Base-by-base conservation (phyloP, 768 basidiomycete genomes). In the Mycena vulgaris region DNA sequence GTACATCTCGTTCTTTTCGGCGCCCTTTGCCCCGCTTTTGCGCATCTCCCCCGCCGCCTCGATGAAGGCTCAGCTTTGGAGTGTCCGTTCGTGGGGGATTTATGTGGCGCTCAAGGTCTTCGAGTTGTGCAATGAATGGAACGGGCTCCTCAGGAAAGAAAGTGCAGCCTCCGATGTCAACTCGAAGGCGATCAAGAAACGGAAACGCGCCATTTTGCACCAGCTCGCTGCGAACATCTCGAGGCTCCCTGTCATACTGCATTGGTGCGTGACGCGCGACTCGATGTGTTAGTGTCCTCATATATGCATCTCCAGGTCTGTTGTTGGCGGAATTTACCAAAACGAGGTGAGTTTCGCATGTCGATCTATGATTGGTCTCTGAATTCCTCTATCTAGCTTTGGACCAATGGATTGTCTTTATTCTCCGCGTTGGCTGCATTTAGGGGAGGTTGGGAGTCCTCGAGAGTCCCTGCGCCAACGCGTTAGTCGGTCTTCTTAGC, bases 1-100 rank as follows among this genome's bases (percentile, higher is more conserved):
- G 66, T 87, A 89, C 63, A 75, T 88, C 47, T 84, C 82, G 67
- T 89, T 87, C 74, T 78, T 89, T 70, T 80, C 84, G 39, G 70
- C 83, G 1, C 85, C 71, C 9, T 65, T 63, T 53, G 40, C 59
- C 0, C 68, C 68, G 14, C 58, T 73, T 25, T 59, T 73, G 19
- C 71, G 71, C 53, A 66, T 73, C 63, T 69, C 71, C 1, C 63
- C 63, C 6, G 25, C 31, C 25, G 40, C 63, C 8, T 21, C 59
- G 19, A 28, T 58, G 64, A 42, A 21, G 25, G 71, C 71, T 2
- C 40, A 61, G 48, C 35, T 73, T 1, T 73, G 71, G 71, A 72
- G 71, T 14, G 67, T 72, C 2, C 71, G 71, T 33, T 48, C 71
- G 35, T 72, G 71, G 71, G 67, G 67, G 2, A 27, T 69, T 1